A percentile compares a stretch with the other conserved stretches of the same genome.
Conservation (phyloP, 164 flowering plant genomes). For the Dillenia suffruticosa region DNA sequence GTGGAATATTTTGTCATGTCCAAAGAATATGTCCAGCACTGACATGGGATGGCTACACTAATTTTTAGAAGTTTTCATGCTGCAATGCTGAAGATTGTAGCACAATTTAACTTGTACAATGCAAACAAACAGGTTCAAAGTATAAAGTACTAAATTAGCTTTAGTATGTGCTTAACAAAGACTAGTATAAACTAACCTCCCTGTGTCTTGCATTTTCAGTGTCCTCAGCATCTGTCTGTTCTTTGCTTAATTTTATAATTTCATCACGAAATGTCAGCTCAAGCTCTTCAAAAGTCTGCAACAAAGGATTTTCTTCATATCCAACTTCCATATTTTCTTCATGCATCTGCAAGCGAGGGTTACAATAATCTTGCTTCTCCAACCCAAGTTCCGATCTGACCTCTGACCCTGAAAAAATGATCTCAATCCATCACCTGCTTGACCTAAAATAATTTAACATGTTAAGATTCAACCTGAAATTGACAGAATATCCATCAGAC, state of each 20-base stretch:
- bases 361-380: slow-evolving; percentile 32
- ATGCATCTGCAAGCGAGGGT: slow-evolving; percentile 24
- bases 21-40: neutral
- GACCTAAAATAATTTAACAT: slow-evolving; percentile 24
- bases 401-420: slow-evolving; percentile 31
- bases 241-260: slow-evolving; percentile 47
- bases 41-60: neutral
- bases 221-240: slow-evolving; percentile 67
- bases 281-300: slow-evolving; percentile 51
- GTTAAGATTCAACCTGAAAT: too few relatives aligned
- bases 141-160: neutral
- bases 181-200: slow-evolving; percentile 40
- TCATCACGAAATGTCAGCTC: slow-evolving; percentile 60
- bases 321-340: slow-evolving; percentile 58
- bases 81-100: neutral
- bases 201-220: slow-evolving; percentile 67
- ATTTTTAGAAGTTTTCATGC: neutral
- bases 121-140: slow-evolving; percentile 1
- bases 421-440: slow-evolving; percentile 38
- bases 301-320: slow-evolving; percentile 34
- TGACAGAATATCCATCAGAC: too few relatives aligned
- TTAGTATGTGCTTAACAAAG: too few relatives aligned
- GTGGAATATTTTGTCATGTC: neutral
- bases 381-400: slow-evolving; percentile 24
- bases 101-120: neutral